A percentile compares a stretch with the other conserved stretches of the same genome.
phyloP scores from a whole-genome alignment of 1,139 yeast genomes.

The Kodamaea alishanica region DNA sequence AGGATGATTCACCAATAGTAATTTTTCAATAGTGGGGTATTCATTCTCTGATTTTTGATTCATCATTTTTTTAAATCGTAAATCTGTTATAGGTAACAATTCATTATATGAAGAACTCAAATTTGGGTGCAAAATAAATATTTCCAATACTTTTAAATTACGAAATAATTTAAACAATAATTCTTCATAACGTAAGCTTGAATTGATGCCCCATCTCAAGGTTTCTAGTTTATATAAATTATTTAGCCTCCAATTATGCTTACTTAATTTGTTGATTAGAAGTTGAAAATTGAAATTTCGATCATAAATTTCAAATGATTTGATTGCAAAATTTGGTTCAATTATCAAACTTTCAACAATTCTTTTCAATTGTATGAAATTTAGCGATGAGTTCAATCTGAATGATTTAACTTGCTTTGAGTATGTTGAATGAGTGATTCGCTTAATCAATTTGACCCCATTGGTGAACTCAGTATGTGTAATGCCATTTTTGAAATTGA shows the following conservation, averaged over 20 bases:
- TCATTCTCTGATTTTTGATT: not conserved
- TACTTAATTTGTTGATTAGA: constrained; percentile 23
- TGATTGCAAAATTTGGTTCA: constrained; percentile 19
- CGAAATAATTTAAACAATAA: constrained; percentile 27
- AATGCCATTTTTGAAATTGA: constrained; percentile 26
- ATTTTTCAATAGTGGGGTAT: constrained; percentile 15
- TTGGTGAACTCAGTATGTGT: constrained; percentile 27
- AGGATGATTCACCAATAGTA: constrained; percentile 29
- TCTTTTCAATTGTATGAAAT: constrained; percentile 20
- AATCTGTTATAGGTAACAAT: constrained; percentile 21
- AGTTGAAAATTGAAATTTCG: constrained; percentile 24
- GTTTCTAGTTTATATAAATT: constrained; percentile 20
- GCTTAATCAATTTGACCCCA: constrained; percentile 28
- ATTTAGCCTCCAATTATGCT: constrained; percentile 25
- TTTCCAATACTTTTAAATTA: constrained; percentile 19
- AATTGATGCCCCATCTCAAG: constrained; percentile 27
- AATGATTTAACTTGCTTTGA: constrained; percentile 20
- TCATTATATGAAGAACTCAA: constrained; percentile 17
- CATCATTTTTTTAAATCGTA: constrained; percentile 13
- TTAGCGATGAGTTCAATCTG: constrained; percentile 24
- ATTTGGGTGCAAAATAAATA: constrained; percentile 14
- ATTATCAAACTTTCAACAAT: constrained; percentile 26
- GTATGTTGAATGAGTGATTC: constrained; percentile 15
- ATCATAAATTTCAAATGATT: constrained; percentile 27
- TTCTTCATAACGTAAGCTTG: constrained; percentile 22